Percentiles rank a stretch among this genome's conserved stretches.
phyloP scores from a whole-genome alignment of 2,329 filamentous ascomycete genomes.

The Venturia asperata region DNA sequence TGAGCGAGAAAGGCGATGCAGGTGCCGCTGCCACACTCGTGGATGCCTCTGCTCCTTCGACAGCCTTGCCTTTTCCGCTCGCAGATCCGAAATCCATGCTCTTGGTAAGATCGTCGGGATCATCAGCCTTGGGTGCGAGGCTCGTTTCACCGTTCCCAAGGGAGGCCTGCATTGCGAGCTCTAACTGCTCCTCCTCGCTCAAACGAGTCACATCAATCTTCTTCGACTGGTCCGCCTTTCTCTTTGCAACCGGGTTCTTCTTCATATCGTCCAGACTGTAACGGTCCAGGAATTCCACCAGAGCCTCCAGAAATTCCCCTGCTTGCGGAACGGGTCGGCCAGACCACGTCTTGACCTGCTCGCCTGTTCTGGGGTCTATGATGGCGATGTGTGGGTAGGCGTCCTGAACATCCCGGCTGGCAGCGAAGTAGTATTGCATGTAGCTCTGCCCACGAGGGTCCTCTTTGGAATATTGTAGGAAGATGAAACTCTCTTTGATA shows the following conservation, averaged over 20 bases:
- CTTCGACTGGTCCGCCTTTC: constrained; percentile 63
- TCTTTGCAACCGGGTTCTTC: constrained; percentile 84
- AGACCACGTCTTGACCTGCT: constrained; percentile 95
- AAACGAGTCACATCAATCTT: constrained; percentile 74
- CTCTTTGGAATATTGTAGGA: constrained; percentile 87
- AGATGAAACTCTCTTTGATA: constrained; percentile 86
- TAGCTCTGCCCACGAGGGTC: constrained; percentile 73
- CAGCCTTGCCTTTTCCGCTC: constrained; percentile 44
- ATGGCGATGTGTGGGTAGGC: constrained; percentile 96
- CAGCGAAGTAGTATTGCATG: constrained; percentile 81
- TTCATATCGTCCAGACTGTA: constrained; percentile 84
- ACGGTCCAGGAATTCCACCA: constrained; percentile 93
- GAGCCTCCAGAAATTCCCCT: constrained; percentile 77
- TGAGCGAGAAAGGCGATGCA: constrained; percentile 53
- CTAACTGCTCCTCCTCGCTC: constrained; percentile 95
- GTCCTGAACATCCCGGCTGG: constrained; percentile 66
- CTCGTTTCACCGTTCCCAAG: constrained; percentile 47
- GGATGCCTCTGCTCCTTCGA: constrained; percentile 23
- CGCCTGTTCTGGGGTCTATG: constrained; percentile 88
- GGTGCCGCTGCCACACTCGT: constrained; percentile 25
- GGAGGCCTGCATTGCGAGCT: constrained; percentile 88
- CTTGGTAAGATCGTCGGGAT: constrained; percentile 84
- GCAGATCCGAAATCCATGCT: constrained; percentile 40
- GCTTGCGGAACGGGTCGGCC: constrained; percentile 70
- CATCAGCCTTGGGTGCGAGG: constrained; percentile 50